A percentile compares a stretch with the other conserved stretches of the same genome.
Conservation (phyloP, 2,329 filamentous ascomycete species). For the Sporothrix humicola region DNA sequence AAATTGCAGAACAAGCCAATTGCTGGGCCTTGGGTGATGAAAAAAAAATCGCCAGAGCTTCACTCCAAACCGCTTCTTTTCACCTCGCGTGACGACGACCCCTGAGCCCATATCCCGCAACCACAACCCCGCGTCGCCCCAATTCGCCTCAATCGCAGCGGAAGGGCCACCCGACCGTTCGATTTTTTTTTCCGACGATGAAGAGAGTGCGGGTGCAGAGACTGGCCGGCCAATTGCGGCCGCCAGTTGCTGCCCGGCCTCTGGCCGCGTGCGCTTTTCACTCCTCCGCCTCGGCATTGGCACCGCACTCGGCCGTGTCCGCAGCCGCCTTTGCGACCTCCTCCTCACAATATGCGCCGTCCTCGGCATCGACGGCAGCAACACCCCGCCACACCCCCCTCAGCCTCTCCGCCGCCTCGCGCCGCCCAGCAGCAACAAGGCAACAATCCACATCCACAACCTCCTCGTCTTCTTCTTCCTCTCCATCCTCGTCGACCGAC, state of each 20-base stretch:
- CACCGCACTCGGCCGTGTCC: not conserved
- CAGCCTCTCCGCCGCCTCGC: not conserved
- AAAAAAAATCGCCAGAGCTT: constrained; percentile 31
- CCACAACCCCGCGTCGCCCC: not conserved
- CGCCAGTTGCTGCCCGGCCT: constrained; percentile 47
- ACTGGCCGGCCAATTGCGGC: constrained; percentile 66
- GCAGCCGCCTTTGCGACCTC: not conserved
- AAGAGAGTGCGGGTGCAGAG: constrained; percentile 66
- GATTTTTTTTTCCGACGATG: constrained; percentile 49
- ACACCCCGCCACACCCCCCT: constrained; percentile 13
- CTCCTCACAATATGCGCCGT: not conserved
- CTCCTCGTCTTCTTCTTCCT: not conserved
- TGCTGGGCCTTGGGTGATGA: constrained; percentile 23
- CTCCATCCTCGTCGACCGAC: not conserved
- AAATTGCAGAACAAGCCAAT: not conserved
- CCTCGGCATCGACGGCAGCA: not conserved
- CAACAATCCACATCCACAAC: constrained; percentile 27
- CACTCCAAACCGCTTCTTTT: constrained; percentile 14
- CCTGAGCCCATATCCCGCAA: not conserved
- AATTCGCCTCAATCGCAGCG: not conserved
- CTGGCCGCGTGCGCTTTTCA: constrained; percentile 37
- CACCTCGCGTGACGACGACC: constrained; percentile 22
- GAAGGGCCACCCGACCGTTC: not conserved
- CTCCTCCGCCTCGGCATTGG: constrained; percentile 28
- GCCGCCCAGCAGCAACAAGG: constrained; percentile 21